Evolutionary conservation across 148 eudicot species (phyloP), one percentile per base, ranked within the genome.

Genomic region (Persicaria maculosa): DNA sequence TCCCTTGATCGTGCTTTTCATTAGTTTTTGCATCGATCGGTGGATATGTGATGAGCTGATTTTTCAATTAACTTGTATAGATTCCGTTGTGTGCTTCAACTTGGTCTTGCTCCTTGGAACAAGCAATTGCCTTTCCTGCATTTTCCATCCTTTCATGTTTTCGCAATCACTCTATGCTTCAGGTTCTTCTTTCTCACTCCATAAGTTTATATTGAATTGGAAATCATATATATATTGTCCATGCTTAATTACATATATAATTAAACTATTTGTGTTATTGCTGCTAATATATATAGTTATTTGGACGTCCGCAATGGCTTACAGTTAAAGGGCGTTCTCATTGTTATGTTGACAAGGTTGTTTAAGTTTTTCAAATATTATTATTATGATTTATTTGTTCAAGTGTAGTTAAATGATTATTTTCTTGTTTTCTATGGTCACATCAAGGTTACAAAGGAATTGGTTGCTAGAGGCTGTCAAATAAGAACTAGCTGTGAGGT

Each of bases 11-110:
- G 57, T n/a, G 50, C 46, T 44, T 76, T 6, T 17, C 45, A 31
- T 31, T 9, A 12, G 67, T 15, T 48, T 44, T 14, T 67, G 10
- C 48, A 3, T 9, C 7, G 57, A 3, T 9, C 7, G 57, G 15
- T 45, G 44, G 48, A 22, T 12, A 15, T 68, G 48, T 9, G 57
- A 25, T 48, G n/a, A n/a, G n/a, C 46, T 73, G 69, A 50, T 61
- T 11, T 72, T 31, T 31, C 40, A 31, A 31, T 40, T 17, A 50
- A 22, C 25, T 48, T 44, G 50, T 71, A 65, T 70, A 94, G 98
- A 78, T 94, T 64, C 98, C 98, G 4, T 80, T 94, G 77, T 94
- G 98, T 73, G 91, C 86, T 80, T 94, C 97, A 40, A 86, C 89
- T 71, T 94, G 97, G 97, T 90, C 93, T 55, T 94, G 96, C 84